These are phyloP conservation scores for Metschnikowia aberdeeniae DNA, from an alignment of 805 yeast genomes.

Conservation along the genomic window DNA sequence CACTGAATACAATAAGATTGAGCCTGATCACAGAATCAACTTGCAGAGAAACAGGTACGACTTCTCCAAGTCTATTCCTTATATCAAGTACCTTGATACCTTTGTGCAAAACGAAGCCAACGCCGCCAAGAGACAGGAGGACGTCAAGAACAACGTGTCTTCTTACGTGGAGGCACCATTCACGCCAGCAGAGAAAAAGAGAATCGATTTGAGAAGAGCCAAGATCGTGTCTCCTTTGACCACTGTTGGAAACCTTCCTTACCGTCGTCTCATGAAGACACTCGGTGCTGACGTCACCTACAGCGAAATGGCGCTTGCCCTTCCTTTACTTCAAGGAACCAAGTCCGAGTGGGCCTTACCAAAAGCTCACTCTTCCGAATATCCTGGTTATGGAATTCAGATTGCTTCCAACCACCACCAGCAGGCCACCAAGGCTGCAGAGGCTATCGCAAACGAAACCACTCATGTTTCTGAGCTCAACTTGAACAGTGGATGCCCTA, in stretches of 20 bases:
- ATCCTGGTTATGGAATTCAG: constrained; percentile 90
- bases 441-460: constrained; percentile 58
- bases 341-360: constrained; percentile 98
- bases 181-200: constrained; percentile 77
- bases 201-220: constrained; percentile 60
- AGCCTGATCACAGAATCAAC: constrained; percentile 39
- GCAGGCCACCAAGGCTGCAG: constrained; percentile 94
- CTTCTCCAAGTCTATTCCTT: constrained; percentile 53
- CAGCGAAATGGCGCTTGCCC: constrained; percentile 88
- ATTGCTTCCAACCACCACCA: constrained; percentile 87
- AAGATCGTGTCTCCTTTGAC: constrained; percentile 94
- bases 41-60: constrained; percentile 61
- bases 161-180: constrained; percentile 75
- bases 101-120: constrained; percentile 44
- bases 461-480: constrained; percentile 75
- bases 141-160: constrained; percentile 32
- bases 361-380: constrained; percentile 77
- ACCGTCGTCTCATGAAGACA: constrained; percentile 84
- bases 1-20: constrained; percentile 62
- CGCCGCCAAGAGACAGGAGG: constrained; percentile 26
- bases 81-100: constrained; percentile 58
- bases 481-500: constrained; percentile 96
- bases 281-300: constrained; percentile 92
- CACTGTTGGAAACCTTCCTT: constrained; percentile 96
- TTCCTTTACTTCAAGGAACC: constrained; percentile 84